Evolutionary conservation across 192 early-diverging fungal genomes (phyloP).

Genomic region (Podila minutissima): DNA sequence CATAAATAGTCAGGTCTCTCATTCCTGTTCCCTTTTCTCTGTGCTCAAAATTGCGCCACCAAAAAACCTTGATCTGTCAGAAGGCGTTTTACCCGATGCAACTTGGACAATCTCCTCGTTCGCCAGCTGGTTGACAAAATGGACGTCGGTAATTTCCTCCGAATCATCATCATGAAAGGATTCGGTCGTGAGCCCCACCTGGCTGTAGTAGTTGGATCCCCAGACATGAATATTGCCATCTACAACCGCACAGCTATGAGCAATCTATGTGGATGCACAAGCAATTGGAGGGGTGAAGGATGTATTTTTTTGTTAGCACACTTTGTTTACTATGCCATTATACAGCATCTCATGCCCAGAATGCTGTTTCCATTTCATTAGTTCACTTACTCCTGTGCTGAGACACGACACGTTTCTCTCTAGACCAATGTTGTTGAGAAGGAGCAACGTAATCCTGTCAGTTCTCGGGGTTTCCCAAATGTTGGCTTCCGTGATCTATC

Average conservation of each 20-base stretch:
- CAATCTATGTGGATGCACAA: slow-evolving; percentile 9
- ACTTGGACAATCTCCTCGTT: slow-evolving; percentile 46
- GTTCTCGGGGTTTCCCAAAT: too few relatives aligned
- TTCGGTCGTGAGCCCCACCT: slow-evolving; percentile 50
- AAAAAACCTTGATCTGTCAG: not conserved
- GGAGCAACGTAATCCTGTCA: too few relatives aligned
- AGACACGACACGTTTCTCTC: slow-evolving; percentile 22
- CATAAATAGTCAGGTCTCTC: too few relatives aligned
- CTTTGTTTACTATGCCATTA: not conserved
- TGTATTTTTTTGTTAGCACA: not conserved
- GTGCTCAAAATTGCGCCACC: not conserved
- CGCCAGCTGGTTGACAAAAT: slow-evolving; percentile 45
- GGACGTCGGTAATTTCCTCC: slow-evolving; percentile 43
- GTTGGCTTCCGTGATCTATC: too few relatives aligned
- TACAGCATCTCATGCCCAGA: not conserved
- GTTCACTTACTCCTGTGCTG: slow-evolving; percentile 35
- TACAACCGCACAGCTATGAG: slow-evolving; percentile 40
- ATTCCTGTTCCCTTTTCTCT: too few relatives aligned
- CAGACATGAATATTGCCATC: slow-evolving; percentile 47
- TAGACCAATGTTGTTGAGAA: not conserved
- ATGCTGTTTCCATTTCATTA: not conserved
- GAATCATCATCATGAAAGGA: slow-evolving; percentile 51
- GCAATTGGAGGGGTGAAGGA: too few relatives aligned
- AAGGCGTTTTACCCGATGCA: slow-evolving; percentile 29
- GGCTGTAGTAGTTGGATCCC: slow-evolving; percentile 51